phyloP scores from a whole-genome alignment of 805 yeast species.

The Yarrowia yakushimensis region DNA sequence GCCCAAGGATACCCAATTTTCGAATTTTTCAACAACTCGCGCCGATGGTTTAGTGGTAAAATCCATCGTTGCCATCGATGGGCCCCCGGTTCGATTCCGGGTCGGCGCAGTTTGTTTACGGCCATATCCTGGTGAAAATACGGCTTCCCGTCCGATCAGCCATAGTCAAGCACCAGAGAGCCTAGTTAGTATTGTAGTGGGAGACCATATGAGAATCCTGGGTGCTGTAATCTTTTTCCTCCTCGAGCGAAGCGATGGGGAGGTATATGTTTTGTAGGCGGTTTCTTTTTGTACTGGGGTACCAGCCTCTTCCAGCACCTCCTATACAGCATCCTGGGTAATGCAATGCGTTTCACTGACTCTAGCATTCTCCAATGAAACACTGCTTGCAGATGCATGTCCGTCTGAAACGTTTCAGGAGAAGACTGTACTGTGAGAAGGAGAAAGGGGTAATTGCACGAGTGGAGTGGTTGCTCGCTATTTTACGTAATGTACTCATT shows the following conservation, averaged over 20 bases:
- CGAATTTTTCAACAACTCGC: neutral
- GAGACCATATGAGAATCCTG: constrained; percentile 20
- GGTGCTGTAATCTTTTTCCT: constrained; percentile 15
- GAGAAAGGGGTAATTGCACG: too few relatives aligned
- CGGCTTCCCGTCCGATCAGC: constrained; percentile 19
- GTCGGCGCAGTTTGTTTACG: constrained; percentile 8
- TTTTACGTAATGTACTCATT: too few relatives aligned
- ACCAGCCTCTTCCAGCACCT: too few relatives aligned
- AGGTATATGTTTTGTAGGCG: neutral
- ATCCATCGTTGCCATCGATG: constrained; percentile 12
- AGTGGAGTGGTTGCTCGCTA: too few relatives aligned
- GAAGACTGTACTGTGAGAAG: too few relatives aligned
- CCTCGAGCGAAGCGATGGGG: neutral
- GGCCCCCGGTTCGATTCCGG: constrained; percentile 16
- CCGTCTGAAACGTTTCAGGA: too few relatives aligned
- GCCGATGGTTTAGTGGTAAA: constrained; percentile 16
- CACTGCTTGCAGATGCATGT: too few relatives aligned
- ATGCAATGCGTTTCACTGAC: too few relatives aligned
- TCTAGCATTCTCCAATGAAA: too few relatives aligned
- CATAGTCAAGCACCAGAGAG: constrained; percentile 17
- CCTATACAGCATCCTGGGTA: too few relatives aligned
- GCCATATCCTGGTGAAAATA: constrained; percentile 14
- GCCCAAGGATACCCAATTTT: neutral
- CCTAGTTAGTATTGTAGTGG: constrained; percentile 18
- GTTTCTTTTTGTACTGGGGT: too few relatives aligned